Evolutionary conservation across 2,329 filamentous ascomycete genomes (phyloP), one percentile per base, ranked within the genome.

Genomic region (Rhynchosporium secalis): DNA sequence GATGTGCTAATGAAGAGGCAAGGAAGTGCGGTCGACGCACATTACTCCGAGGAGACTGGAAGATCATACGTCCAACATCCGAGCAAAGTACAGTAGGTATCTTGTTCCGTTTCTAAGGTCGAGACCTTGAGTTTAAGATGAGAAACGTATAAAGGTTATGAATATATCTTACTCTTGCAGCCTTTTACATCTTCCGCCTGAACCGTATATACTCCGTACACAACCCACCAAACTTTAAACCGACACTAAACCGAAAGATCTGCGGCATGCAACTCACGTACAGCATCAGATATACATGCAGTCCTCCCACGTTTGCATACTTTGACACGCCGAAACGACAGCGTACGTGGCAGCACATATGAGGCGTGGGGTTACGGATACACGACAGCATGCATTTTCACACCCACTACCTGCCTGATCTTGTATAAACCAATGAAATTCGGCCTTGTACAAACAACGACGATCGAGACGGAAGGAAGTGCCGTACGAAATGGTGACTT

Each of bases 261-360:
- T 15, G 13, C 12, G 12, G n/a, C 29, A 46, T 33, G 26, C 28
- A 56, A 56, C 43, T n/a, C 54, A 36, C 9, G 38, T n/a, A 40
- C 38, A 13, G n/a, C 2, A n/a, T 26, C 36, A 43, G 41, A 56
- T 8, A 29, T 26, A 40, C 10, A 8, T 20, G 8, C 13, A 6
- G 40, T 36, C 40, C 29, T 33, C 40, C 40, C 38, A 36, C 36
- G 41, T 7, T 4, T 33, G 3, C 4, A 3, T 13, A 36, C 33
- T 13, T 13, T 31, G 54, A 56, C 41, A 56, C 15, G 40, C 26
- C 4, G 28, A 20, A 56, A 46, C 31, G 54, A 46, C 41, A 45
- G 26, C 54, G 54, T 56, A 56, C 54, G 54, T 56, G 54, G 54
- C 54, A 56, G 29, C 36, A 40, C 40, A 56, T 40, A 8, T 31